These are phyloP conservation scores for Nothophaeocryptopus gaeumannii DNA, from an alignment of 2,329 filamentous ascomycete species.

Conservation along the genomic window DNA sequence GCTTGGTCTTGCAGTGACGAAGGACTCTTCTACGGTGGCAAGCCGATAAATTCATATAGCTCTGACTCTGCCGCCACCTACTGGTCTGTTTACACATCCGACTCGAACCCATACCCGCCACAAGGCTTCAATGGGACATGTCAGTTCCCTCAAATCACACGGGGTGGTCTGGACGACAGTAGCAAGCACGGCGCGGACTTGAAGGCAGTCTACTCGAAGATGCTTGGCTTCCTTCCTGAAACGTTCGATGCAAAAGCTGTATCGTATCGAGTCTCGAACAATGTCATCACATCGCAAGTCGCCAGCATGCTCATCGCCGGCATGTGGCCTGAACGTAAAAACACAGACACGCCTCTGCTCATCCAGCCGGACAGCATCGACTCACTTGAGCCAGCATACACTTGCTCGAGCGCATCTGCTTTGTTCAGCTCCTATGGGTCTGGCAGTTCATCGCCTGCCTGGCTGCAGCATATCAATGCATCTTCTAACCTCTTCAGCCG, in stretches of 20 bases:
- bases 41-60: slow-evolving; percentile 50
- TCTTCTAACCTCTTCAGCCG: slow-evolving; percentile 54
- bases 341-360: slow-evolving; percentile 36
- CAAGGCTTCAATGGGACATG: slow-evolving; percentile 70
- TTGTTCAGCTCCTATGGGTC: slow-evolving; percentile 48
- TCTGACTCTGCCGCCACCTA: slow-evolving; percentile 57
- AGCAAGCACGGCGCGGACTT: slow-evolving; percentile 74
- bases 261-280: slow-evolving; percentile 72
- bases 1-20: slow-evolving; percentile 70
- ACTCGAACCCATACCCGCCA: slow-evolving; percentile 64
- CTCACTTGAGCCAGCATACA: slow-evolving; percentile 70
- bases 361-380: slow-evolving; percentile 60
- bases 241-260: slow-evolving; percentile 48
- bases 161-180: slow-evolving; percentile 68
- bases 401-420: slow-evolving; percentile 54
- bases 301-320: slow-evolving; percentile 70
- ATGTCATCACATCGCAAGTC: slow-evolving; percentile 78
- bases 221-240: slow-evolving; percentile 65
- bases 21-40: slow-evolving; percentile 66
- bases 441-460: slow-evolving; percentile 48
- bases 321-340: slow-evolving; percentile 55
- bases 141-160: slow-evolving; percentile 77
- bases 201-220: slow-evolving; percentile 69
- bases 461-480: slow-evolving; percentile 62
- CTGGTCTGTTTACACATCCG: slow-evolving; percentile 62